phyloP scores from a whole-genome alignment of 768 basidiomycete species.

The Lepiota subincarnata region DNA sequence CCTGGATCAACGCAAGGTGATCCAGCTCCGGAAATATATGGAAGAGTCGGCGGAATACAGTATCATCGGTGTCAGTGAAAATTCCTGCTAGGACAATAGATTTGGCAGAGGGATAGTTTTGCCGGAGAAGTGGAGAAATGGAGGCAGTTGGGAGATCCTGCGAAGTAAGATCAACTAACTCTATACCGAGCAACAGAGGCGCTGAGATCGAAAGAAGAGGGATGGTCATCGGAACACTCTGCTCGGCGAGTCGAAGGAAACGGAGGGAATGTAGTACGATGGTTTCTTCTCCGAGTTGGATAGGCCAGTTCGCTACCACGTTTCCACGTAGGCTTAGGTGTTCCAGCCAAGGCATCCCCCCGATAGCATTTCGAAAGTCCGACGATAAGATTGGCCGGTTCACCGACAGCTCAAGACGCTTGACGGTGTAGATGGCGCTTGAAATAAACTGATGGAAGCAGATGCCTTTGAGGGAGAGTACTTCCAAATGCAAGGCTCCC shows the following conservation, averaged over 20 bases:
- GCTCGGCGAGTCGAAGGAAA: slow-evolving; percentile 19
- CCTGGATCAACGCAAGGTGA: too few species aligned
- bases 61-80: too few species aligned
- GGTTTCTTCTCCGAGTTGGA: slow-evolving; percentile 14
- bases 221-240: slow-evolving; percentile 18
- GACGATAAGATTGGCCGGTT: slow-evolving; percentile 15
- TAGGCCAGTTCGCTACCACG: slow-evolving; percentile 21
- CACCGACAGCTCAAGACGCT: slow-evolving; percentile 17
- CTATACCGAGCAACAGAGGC: slow-evolving; percentile 10
- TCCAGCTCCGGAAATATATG: too few species aligned
- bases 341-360: slow-evolving; percentile 16
- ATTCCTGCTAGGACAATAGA: too few species aligned
- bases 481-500: slow-evolving; percentile 9
- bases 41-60: too few species aligned
- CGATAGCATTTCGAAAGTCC: slow-evolving; percentile 16
- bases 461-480: slow-evolving; percentile 16
- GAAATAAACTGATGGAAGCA: slow-evolving; percentile 16
- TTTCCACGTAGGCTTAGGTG: slow-evolving; percentile 19
- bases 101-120: too few species aligned
- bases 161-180: not conserved
- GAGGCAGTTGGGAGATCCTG: not conserved
- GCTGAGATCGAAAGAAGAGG: slow-evolving; percentile 21
- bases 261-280: slow-evolving; percentile 18
- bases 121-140: too few species aligned
- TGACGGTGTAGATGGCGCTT: slow-evolving; percentile 14